These are phyloP conservation scores for Blastosporella zonata DNA, from an alignment of 1,284 basidiomycete genomes.

Conservation along the genomic window DNA sequence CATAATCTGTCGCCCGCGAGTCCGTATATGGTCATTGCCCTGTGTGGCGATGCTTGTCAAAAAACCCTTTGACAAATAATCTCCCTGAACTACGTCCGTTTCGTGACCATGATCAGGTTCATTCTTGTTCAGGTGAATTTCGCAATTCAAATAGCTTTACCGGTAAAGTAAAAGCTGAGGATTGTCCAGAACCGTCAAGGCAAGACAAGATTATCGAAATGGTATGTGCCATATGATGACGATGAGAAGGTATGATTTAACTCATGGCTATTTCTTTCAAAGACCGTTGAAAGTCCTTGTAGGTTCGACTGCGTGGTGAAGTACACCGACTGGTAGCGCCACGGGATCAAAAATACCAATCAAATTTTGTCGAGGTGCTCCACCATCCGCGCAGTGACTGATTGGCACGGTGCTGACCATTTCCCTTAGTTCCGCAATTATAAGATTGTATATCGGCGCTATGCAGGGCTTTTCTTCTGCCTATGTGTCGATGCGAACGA, in stretches of 20 bases:
- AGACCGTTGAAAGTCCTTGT: conserved; percentile 7
- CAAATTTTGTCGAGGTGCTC: conserved; percentile 94
- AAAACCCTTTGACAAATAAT: conserved; percentile 19
- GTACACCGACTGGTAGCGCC: conserved; percentile 95
- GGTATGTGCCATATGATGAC: conserved; percentile 95
- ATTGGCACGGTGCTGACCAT: not conserved
- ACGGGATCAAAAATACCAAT: conserved; percentile 98
- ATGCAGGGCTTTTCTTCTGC: conserved; percentile 98
- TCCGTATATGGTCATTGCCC: not conserved
- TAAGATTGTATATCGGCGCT: conserved; percentile 93
- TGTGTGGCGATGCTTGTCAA: conserved; percentile 19
- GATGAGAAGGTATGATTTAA: conserved; percentile 77
- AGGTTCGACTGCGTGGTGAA: conserved; percentile 92
- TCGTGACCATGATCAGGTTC: conserved; percentile 78
- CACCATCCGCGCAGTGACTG: not conserved
- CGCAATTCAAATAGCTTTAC: not conserved
- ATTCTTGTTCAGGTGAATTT: conserved; percentile 81
- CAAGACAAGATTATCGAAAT: conserved; percentile 95
- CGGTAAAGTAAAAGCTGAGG: not conserved
- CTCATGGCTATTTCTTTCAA: not conserved
- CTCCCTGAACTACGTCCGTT: not conserved
- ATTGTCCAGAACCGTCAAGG: conserved; percentile 88
- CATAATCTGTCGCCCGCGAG: not conserved
- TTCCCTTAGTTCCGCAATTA: conserved; percentile 82
- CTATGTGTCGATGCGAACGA: conserved; percentile 97